Percentiles rank a stretch among this genome's conserved stretches.
These are phyloP conservation scores for Suillus subluteus DNA, from an alignment of 768 basidiomycete species.

Conservation along the genomic window DNA sequence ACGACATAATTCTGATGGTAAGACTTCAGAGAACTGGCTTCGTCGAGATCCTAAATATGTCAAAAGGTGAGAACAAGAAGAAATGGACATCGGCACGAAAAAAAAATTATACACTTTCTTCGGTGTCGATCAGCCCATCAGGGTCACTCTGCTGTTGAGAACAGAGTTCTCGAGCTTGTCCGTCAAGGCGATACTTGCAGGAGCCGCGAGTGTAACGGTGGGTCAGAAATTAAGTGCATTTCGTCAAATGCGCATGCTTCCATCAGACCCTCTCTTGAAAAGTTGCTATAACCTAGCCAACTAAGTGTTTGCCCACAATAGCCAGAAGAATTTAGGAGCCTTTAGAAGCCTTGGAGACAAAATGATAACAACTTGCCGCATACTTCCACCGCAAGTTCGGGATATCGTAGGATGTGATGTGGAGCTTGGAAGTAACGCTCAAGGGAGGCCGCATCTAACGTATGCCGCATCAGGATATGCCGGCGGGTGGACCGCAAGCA, in stretches of 20 bases:
- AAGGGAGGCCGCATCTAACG: not conserved
- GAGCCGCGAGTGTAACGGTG: not conserved
- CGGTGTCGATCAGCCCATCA: not conserved
- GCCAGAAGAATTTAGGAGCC: not conserved
- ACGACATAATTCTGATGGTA: not conserved
- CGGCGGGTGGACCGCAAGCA: not conserved
- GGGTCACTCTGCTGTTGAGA: not conserved
- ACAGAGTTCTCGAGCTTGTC: conserved; percentile 1
- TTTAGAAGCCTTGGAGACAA: not conserved
- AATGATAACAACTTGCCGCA: not conserved
- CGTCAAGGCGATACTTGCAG: not conserved
- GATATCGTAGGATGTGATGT: not conserved
- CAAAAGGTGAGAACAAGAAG: not conserved
- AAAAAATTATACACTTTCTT: not conserved
- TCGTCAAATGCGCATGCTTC: not conserved
- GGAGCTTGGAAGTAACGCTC: not conserved
- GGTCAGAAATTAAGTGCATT: not conserved
- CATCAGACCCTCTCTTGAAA: not conserved
- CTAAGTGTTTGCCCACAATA: not conserved
- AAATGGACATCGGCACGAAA: no score
- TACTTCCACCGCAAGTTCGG: not conserved
- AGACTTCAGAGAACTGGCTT: not conserved
- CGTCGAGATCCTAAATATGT: not conserved
- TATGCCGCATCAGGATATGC: not conserved
- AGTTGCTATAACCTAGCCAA: not conserved